Percentiles rank a stretch among this genome's conserved stretches.
phyloP scores from a whole-genome alignment of 2,329 filamentous ascomycete species.

The Cladophialophora yegresii region DNA sequence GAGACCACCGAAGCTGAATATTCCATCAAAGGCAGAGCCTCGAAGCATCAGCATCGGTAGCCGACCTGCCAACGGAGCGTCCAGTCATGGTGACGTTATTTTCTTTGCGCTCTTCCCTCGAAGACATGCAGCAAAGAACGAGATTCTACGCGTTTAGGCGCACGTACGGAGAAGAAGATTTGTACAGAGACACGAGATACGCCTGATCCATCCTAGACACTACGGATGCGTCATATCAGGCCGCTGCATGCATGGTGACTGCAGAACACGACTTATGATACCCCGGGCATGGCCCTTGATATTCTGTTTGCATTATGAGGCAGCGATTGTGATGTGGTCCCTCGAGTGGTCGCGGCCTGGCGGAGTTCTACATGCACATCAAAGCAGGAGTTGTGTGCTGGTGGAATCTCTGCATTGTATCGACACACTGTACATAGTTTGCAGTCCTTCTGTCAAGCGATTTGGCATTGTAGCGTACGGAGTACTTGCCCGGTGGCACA shows the following conservation, averaged over 20 bases:
- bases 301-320: neutral
- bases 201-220: neutral
- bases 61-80: neutral
- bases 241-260: neutral
- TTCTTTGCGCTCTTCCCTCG: neutral
- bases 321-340: neutral
- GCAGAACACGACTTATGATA: neutral
- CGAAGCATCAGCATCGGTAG: neutral
- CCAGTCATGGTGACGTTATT: neutral
- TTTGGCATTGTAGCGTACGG: neutral
- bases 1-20: neutral
- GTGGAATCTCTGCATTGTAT: neutral
- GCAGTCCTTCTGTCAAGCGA: neutral
- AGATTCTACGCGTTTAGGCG: too few species aligned
- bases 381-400: neutral
- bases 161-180: neutral
- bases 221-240: neutral
- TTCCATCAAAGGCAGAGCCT: neutral
- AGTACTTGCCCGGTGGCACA: neutral
- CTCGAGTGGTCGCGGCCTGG: neutral
- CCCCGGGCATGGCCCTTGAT: neutral
- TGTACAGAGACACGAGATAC: neutral
- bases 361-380: neutral
- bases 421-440: neutral
- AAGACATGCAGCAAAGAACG: neutral